Percentiles rank a stretch among this genome's conserved stretches.
Evolutionary conservation across 345 rosid species (phyloP).

Genomic region (Theobroma cacao): DNA sequence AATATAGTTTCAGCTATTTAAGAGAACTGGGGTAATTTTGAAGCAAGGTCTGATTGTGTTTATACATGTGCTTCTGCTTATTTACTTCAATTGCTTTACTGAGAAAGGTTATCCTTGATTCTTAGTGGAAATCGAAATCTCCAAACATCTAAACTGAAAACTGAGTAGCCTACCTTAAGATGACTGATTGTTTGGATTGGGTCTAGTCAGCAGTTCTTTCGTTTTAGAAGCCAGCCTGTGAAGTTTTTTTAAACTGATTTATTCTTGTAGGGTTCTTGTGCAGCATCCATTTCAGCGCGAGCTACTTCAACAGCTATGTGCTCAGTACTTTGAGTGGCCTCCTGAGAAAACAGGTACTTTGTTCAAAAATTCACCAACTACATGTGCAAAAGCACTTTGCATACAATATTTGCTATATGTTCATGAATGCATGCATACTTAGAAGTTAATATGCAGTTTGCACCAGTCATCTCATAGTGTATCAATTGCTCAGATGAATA

Average conservation of each 20-base stretch:
- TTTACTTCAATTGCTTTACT: background rate
- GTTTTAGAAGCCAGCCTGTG: background rate
- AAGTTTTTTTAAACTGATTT: background rate
- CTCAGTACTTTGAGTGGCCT: conserved; percentile 75
- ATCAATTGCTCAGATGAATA: conserved; percentile 61
- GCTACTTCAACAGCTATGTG: conserved; percentile 59
- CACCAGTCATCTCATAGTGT: background rate
- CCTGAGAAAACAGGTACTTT: conserved; percentile 78
- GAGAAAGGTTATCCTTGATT: background rate
- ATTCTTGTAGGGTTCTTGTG: conserved; percentile 50
- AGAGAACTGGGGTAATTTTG: background rate
- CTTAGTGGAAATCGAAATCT: background rate
- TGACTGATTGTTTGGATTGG: background rate
- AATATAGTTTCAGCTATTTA: background rate
- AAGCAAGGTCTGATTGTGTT: background rate
- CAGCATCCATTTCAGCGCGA: conserved; percentile 53
- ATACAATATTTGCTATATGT: background rate
- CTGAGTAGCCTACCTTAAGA: background rate
- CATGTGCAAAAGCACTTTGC: background rate
- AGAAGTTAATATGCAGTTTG: background rate
- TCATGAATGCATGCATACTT: background rate
- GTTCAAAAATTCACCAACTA: background rate
- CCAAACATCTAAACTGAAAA: background rate
- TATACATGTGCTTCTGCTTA: background rate
- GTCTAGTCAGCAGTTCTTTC: background rate